Evolutionary conservation across 148 eudicot genomes (phyloP).

Genomic region (Fagopyrum esculentum): DNA sequence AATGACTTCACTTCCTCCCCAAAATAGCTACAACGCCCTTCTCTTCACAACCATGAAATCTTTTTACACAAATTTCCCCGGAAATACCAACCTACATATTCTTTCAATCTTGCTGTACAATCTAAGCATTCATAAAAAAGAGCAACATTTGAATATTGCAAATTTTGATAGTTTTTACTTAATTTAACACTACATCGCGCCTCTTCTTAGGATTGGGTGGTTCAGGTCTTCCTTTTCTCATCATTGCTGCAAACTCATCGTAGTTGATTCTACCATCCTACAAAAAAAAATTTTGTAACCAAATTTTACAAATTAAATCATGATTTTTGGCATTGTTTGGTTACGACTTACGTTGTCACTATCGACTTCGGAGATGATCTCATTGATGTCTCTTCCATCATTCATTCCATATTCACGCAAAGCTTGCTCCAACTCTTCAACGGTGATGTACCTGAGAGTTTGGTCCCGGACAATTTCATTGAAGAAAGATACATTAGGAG

Average conservation of each 20-base stretch:
- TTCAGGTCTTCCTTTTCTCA: constrained; percentile 62
- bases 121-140: too few species aligned
- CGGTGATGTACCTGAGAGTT: constrained; percentile 53
- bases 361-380: constrained; percentile 79
- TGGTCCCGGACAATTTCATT: neutral
- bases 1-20: too few species aligned
- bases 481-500: neutral
- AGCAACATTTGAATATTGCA: too few species aligned
- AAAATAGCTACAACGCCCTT: too few species aligned
- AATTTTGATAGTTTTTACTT: too few species aligned
- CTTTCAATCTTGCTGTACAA: too few species aligned
- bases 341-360: constrained; percentile 20
- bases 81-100: too few species aligned
- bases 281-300: neutral
- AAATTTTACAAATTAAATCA: too few species aligned
- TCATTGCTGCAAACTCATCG: constrained; percentile 78
- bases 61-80: too few species aligned
- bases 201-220: constrained; percentile 34
- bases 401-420: constrained; percentile 71
- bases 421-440: constrained; percentile 89
- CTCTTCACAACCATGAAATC: too few species aligned
- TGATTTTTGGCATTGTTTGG: too few species aligned
- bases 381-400: constrained; percentile 69
- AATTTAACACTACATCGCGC: constrained; percentile 17
- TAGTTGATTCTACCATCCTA: constrained; percentile 77